These are phyloP conservation scores for Glarea lozoyensis DNA, from an alignment of 495 filamentous ascomycete species.

Conservation along the genomic window DNA sequence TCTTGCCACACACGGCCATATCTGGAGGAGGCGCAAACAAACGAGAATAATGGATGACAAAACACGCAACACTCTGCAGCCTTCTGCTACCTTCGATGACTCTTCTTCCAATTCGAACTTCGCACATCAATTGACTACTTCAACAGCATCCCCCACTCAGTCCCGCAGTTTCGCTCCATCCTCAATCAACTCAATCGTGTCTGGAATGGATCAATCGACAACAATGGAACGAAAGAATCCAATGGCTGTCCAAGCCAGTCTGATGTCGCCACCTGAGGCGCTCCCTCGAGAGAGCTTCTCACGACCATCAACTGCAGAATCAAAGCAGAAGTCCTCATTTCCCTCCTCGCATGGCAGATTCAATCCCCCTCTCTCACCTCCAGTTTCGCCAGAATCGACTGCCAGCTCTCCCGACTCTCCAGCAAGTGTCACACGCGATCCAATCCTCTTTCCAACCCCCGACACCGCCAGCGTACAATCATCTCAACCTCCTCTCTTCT, in stretches of 20 bases:
- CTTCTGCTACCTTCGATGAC: slow-evolving; percentile 22
- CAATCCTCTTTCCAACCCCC: slow-evolving; percentile 49
- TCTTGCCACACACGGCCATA: slow-evolving; percentile 12
- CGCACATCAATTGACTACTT: background rate
- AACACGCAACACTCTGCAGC: slow-evolving; percentile 16
- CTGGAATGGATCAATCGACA: slow-evolving; percentile 10
- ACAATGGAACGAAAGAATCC: slow-evolving; percentile 14
- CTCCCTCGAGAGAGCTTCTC: slow-evolving; percentile 53
- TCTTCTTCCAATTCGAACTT: slow-evolving; percentile 12
- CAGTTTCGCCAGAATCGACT: slow-evolving; percentile 57
- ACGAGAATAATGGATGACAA: slow-evolving; percentile 22
- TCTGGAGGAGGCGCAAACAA: slow-evolving; percentile 11
- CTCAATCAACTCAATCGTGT: slow-evolving; percentile 13
- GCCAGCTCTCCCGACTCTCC: slow-evolving; percentile 33
- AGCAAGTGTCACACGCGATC: slow-evolving; percentile 38
- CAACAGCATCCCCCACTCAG: slow-evolving; percentile 4
- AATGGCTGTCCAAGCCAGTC: slow-evolving; percentile 38
- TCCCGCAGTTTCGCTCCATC: slow-evolving; percentile 7
- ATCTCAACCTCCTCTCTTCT: slow-evolving; percentile 49
- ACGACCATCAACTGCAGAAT: slow-evolving; percentile 27
- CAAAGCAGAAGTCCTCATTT: slow-evolving; percentile 35
- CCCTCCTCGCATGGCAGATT: slow-evolving; percentile 35
- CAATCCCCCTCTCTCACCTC: slow-evolving; percentile 56
- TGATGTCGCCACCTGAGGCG: slow-evolving; percentile 70
- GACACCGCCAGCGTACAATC: slow-evolving; percentile 33